A percentile compares a stretch with the other conserved stretches of the same genome.
phyloP scores from a whole-genome alignment of 148 eudicot genomes.

The Rhododendron griersonianum region DNA sequence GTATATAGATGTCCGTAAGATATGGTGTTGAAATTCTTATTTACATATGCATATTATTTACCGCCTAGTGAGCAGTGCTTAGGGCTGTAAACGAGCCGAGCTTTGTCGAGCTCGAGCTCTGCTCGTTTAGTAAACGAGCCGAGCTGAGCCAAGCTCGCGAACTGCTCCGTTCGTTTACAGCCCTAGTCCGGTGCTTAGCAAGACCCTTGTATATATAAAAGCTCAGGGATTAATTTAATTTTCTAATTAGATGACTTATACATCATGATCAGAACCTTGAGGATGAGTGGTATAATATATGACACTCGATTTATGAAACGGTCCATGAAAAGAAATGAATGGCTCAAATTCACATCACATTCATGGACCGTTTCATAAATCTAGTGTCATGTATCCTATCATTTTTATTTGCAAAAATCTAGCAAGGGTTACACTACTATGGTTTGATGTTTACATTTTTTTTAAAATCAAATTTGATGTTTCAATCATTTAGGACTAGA shows the following conservation, averaged over 20 bases:
- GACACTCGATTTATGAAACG: no score
- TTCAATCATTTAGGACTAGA: neutral
- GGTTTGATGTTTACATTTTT: neutral
- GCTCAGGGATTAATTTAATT: neutral
- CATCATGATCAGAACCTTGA: no score
- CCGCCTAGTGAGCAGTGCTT: neutral
- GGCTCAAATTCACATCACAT: no score
- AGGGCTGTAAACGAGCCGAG: no score
- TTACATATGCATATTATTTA: neutral
- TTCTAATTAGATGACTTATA: neutral
- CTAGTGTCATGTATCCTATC: no score
- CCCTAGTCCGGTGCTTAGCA: neutral
- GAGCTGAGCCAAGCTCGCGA: no score
- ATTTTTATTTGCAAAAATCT: neutral
- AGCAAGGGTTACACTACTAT: neutral
- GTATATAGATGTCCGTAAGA: neutral
- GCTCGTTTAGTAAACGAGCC: no score
- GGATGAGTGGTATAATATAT: neutral
- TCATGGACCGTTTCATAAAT: no score
- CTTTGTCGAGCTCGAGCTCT: no score
- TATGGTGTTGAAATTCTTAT: neutral
- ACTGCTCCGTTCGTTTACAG: no score
- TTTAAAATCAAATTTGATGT: neutral
- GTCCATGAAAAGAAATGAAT: no score
- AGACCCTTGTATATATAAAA: neutral